These are phyloP conservation scores for Malus hybrid DNA, from an alignment of 331 rosid species.

Conservation along the genomic window DNA sequence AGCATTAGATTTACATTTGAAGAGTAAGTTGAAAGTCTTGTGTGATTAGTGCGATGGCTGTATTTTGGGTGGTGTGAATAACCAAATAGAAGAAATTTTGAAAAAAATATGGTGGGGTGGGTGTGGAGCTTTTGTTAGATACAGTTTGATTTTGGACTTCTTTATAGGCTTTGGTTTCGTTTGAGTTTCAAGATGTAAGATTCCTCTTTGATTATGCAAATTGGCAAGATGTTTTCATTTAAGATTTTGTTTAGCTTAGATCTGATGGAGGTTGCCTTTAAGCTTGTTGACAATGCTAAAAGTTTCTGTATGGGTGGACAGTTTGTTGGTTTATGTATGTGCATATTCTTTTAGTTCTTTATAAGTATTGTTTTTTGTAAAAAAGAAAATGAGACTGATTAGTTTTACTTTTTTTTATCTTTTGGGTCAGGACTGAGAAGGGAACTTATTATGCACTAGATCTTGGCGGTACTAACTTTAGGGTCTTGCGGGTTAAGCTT, in stretches of 20 bases:
- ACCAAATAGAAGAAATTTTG: not conserved
- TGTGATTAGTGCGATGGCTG: not conserved
- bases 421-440: constrained; percentile 48
- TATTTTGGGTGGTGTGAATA: not conserved
- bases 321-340: not conserved
- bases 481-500: constrained; percentile 62
- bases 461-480: constrained; percentile 65
- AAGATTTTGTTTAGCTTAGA: not conserved
- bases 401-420: not conserved
- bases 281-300: not conserved
- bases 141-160: not conserved
- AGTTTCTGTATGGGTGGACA: not conserved
- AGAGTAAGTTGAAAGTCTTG: not conserved
- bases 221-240: not conserved
- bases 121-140: not conserved
- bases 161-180: not conserved
- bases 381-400: not conserved
- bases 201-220: not conserved
- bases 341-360: not conserved
- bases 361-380: not conserved
- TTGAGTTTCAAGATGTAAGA: not conserved
- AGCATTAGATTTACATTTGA: not conserved
- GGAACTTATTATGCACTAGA: constrained; percentile 73
- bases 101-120: not conserved
- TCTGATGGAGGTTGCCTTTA: not conserved